Conservation (phyloP, 176 grass and related monocot genomes). For the Phragmites australis region DNA sequence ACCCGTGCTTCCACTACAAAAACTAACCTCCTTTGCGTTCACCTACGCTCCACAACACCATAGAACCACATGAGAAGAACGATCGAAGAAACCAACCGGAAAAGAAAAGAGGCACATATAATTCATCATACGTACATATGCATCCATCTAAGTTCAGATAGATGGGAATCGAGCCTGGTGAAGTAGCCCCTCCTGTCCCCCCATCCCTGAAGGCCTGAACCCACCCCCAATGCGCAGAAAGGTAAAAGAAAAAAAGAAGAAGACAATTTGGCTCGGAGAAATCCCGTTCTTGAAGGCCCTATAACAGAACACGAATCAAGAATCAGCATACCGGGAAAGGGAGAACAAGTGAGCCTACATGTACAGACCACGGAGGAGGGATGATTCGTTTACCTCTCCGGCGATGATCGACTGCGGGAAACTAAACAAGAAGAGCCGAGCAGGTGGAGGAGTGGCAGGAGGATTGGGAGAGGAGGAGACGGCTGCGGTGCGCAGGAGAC, state of each 20-base stretch:
- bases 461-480: conserved; percentile 3
- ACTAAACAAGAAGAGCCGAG: neutral
- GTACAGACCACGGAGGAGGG: neutral
- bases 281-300: conserved; percentile 21
- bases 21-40: conserved; percentile 48
- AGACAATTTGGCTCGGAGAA: neutral
- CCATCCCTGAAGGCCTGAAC: conserved; percentile 47
- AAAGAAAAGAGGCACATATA: neutral
- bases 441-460: conserved; percentile 16
- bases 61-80: neutral
- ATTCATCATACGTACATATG: conserved; percentile 37
- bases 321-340: conserved; percentile 13
- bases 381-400: conserved; percentile 26
- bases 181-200: conserved; percentile 39
- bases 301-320: conserved; percentile 41
- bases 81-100: neutral
- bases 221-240: conserved; percentile 20
- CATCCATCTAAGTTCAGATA: conserved; percentile 64
- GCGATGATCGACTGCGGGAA: neutral
- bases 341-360: neutral
- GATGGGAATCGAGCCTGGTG: conserved; percentile 44
- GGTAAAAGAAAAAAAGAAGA: neutral
- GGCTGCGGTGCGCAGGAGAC: conserved; percentile 10
- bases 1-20: conserved; percentile 25
- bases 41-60: conserved; percentile 34